phyloP scores from a whole-genome alignment of 345 rosid genomes.

The Hirschfeldia incana region DNA sequence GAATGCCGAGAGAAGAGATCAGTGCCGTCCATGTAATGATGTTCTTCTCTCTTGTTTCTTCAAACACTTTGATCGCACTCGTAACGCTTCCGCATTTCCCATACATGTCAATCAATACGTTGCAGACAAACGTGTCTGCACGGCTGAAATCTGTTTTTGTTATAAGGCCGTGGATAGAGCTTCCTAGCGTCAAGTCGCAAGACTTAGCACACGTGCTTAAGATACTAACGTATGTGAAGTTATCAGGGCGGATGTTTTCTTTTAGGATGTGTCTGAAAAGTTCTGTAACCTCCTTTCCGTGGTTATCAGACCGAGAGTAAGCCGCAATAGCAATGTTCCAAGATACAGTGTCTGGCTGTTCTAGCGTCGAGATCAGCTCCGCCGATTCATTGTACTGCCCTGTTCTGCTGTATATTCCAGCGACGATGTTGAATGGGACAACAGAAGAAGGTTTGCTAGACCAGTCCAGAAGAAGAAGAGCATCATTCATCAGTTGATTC shows the following conservation, averaged over 20 bases:
- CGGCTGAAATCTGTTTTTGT: slow-evolving; percentile 54
- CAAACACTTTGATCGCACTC: slow-evolving; percentile 53
- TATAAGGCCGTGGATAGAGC: slow-evolving; percentile 69
- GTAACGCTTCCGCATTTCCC: slow-evolving; percentile 76
- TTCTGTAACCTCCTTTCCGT: slow-evolving; percentile 63
- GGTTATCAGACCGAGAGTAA: slow-evolving; percentile 58
- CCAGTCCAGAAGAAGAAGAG: slow-evolving; percentile 48
- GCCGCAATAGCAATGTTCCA: slow-evolving; percentile 86
- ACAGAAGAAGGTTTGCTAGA: slow-evolving; percentile 41
- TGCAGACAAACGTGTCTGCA: slow-evolving; percentile 62
- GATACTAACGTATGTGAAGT: slow-evolving; percentile 77
- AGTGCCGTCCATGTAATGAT: slow-evolving; percentile 80
- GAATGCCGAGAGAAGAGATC: slow-evolving; percentile 70
- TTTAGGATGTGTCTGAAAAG: slow-evolving; percentile 63
- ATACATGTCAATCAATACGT: slow-evolving; percentile 81
- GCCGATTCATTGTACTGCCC: slow-evolving; percentile 61
- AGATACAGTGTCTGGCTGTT: slow-evolving; percentile 71
- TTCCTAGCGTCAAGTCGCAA: slow-evolving; percentile 62
- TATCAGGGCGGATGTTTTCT: slow-evolving; percentile 58
- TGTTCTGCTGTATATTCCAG: slow-evolving; percentile 67
- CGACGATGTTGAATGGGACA: slow-evolving; percentile 56
- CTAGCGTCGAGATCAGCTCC: slow-evolving; percentile 63
- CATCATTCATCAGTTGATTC: slow-evolving; percentile 56
- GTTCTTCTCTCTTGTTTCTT: slow-evolving; percentile 51
- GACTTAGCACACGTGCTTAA: slow-evolving; percentile 52